Evolutionary conservation across 2,329 filamentous ascomycete genomes (phyloP).

Genomic region (Didymella arachidicola): DNA sequence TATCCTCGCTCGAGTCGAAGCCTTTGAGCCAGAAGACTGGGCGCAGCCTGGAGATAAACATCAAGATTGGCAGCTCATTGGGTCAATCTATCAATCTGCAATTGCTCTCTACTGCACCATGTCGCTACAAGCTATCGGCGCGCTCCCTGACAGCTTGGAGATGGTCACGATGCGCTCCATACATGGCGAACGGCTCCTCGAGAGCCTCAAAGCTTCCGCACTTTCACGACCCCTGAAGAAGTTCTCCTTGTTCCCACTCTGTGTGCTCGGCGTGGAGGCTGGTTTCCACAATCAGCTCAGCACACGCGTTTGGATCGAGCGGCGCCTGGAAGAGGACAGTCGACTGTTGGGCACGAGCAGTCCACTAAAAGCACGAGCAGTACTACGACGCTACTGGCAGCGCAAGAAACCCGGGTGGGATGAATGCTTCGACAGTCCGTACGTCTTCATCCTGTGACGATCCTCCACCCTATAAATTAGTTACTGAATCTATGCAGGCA

Average conservation of each 20-base stretch:
- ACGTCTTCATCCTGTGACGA: conserved; percentile 35
- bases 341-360: conserved; percentile 30
- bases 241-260: conserved; percentile 38
- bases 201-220: conserved; percentile 20
- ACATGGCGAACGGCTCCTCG: conserved; percentile 26
- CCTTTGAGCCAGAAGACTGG: conserved; percentile 38
- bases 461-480: no score
- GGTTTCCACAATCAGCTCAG: conserved; percentile 24
- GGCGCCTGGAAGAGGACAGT: conserved; percentile 27
- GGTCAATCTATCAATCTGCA: conserved; percentile 35
- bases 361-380: conserved; percentile 32
- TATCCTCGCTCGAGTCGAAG: conserved; percentile 30
- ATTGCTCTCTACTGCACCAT: conserved; percentile 40
- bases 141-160: conserved; percentile 29
- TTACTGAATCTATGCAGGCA: conserved; percentile 17
- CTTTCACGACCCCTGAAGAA: conserved; percentile 19
- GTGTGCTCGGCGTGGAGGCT: conserved; percentile 40
- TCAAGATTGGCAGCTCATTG: conserved; percentile 36
- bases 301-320: conserved; percentile 32
- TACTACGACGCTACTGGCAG: conserved; percentile 38
- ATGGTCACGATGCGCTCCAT: conserved; percentile 27
- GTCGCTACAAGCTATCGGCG: conserved; percentile 34
- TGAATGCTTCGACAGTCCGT: conserved; percentile 39
- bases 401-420: conserved; percentile 36
- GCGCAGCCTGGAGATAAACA: conserved; percentile 33